Base-by-base conservation (phyloP, 805 yeast species). In the Candida verbasci region DNA sequence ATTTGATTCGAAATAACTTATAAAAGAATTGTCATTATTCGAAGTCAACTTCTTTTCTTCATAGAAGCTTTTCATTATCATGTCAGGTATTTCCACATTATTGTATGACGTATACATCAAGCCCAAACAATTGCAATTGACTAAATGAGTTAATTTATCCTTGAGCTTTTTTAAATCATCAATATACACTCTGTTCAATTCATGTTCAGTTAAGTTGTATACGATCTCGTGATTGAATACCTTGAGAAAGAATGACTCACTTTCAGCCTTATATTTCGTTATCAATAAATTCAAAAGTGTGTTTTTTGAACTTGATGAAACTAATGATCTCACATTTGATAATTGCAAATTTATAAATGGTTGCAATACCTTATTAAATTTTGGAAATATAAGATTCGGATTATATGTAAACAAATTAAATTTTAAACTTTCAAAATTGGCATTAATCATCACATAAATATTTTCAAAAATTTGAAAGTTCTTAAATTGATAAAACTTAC, bases 361-460 rank as follows among this genome's bases (percentile, higher is more conserved):
- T 18, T 15, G 15, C 20, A 56, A 17, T 21, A 47, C 44, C 9
- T 41, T 41, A 41, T 56, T 54, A 35, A 58, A 56, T 10, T 31
- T 36, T 3, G 58, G 60, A 36, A 55, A 59, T 25, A 51, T 32
- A 12, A 58, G 31, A 9, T 45, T 46, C 1, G 62, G 62, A 4
- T 53, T 48, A 17, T 45, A 44, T 0, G 62, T 56, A 29, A 44
- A 47, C 17, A 47, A n/a, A 21, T 41, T 41, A 26, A 44, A 40
- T 28, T 46, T 43, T 18, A 48, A 31, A 16, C 27, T 39, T 4
- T 30, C 17, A 25, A 42, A 46, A 14, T 38, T 31, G 2, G 17
- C 28, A 8, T 12, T 21, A 9, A 52, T 42, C 22, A 35, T 31
- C 5, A 4, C 5, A 16, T 37, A 39, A 6, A 47, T 29, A 35